These are phyloP conservation scores for Hypoxylon sp. DNA, from an alignment of 2,329 filamentous ascomycete genomes.

Conservation along the genomic window DNA sequence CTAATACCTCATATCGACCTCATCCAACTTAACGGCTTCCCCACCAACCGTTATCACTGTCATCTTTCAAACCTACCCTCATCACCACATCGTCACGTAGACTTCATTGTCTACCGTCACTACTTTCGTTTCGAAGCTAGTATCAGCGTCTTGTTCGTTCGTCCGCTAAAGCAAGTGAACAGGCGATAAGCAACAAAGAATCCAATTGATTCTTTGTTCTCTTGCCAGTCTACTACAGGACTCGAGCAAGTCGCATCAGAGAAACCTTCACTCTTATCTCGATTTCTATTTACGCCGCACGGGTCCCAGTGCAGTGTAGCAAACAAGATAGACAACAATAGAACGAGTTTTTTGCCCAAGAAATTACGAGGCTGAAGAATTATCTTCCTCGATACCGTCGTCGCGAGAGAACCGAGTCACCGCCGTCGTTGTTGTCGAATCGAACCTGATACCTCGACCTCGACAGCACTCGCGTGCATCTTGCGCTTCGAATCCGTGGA, in stretches of 20 bases:
- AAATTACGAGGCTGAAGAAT: constrained; percentile 35
- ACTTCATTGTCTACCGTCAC: constrained; percentile 8
- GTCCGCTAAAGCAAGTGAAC: constrained; percentile 25
- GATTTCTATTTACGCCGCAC: constrained; percentile 42
- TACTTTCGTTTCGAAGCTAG: constrained; percentile 24
- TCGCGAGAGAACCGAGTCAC: constrained; percentile 43
- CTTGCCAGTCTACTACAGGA: constrained; percentile 37
- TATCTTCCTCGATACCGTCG: constrained; percentile 37
- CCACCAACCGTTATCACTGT: constrained; percentile 3
- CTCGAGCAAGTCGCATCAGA: constrained; percentile 36
- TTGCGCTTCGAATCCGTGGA: constrained; percentile 43
- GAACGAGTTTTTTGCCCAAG: constrained; percentile 42
- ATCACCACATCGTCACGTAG: constrained; percentile 20
- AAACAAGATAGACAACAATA: constrained; percentile 42
- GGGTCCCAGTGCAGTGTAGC: constrained; percentile 48
- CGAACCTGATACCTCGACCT: constrained; percentile 43
- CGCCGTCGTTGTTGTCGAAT: constrained; percentile 45
- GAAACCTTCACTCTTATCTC: constrained; percentile 24
- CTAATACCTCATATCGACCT: too few relatives aligned
- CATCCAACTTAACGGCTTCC: too few relatives aligned
- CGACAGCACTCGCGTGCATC: constrained; percentile 42
- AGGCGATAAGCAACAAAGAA: constrained; percentile 37
- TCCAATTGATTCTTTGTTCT: constrained; percentile 36
- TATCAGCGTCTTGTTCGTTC: constrained; percentile 26
- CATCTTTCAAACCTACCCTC: constrained; percentile 5